Evolutionary conservation across 2,329 filamentous ascomycete species (phyloP).

Genomic region (Rasamsonia emersonii): DNA sequence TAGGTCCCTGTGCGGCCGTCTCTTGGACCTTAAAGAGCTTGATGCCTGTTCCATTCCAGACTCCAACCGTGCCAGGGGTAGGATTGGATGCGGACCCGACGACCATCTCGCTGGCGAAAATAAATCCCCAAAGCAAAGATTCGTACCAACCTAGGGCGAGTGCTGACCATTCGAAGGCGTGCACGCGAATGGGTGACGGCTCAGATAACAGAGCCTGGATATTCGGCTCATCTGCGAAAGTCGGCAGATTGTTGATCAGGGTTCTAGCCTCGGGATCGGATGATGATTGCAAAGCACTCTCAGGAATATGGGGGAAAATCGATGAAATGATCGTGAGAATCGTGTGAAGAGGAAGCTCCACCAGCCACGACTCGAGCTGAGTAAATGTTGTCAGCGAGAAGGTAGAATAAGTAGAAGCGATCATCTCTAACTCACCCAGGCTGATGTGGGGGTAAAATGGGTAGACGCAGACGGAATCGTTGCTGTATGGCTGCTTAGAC

Average conservation of each 20-base stretch:
- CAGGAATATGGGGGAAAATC: conserved; percentile 44
- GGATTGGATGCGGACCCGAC: conserved; percentile 34
- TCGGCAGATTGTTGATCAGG: conserved; percentile 34
- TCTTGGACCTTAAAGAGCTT: conserved; percentile 86
- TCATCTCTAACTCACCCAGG: conserved; percentile 50
- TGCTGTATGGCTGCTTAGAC: conserved; percentile 58
- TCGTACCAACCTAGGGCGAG: conserved; percentile 92
- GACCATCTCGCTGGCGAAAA: conserved; percentile 85
- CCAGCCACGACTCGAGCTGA: conserved; percentile 86
- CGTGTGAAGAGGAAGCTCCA: conserved; percentile 80
- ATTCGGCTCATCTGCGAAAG: conserved; percentile 42
- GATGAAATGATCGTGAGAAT: conserved; percentile 66
- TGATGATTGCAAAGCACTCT: conserved; percentile 34
- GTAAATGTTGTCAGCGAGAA: conserved; percentile 11
- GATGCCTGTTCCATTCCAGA: conserved; percentile 89
- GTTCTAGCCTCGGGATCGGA: conserved; percentile 32
- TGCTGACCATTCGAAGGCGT: conserved; percentile 91
- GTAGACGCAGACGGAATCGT: conserved; percentile 44
- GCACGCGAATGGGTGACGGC: conserved; percentile 63
- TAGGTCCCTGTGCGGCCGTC: conserved; percentile 69
- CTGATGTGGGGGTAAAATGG: conserved; percentile 66
- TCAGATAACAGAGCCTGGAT: conserved; percentile 62
- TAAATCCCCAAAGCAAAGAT: conserved; percentile 83
- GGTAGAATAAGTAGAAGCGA: background rate
- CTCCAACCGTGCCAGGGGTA: conserved; percentile 74